phyloP scores from a whole-genome alignment of 2,329 filamentous ascomycete species.

The Xylaria multiplex region DNA sequence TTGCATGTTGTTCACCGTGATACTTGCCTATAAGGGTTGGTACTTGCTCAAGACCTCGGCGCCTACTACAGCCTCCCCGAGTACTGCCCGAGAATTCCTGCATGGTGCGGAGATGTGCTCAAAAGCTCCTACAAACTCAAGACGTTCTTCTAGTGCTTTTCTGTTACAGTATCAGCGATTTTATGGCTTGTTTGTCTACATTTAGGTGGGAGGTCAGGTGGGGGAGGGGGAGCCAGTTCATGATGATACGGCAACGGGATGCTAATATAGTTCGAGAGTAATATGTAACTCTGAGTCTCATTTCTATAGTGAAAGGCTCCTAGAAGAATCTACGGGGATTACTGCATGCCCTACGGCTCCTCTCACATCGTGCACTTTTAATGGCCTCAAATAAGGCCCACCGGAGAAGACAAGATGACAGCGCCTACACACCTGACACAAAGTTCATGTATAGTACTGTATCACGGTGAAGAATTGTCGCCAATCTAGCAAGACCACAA shows the following conservation, averaged over 20 bases:
- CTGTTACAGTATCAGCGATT: neutral
- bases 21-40: slow-evolving; percentile 30
- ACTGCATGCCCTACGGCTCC: slow-evolving; percentile 18
- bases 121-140: slow-evolving; percentile 17
- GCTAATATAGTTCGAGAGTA: neutral
- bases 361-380: slow-evolving; percentile 1
- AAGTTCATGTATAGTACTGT: slow-evolving; percentile 1
- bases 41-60: slow-evolving; percentile 11
- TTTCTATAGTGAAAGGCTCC: neutral
- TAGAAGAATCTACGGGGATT: neutral
- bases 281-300: neutral
- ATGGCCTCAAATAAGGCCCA: slow-evolving; percentile 16
- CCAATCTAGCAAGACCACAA: slow-evolving; percentile 18
- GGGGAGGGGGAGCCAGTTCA: neutral
- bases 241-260: neutral
- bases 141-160: slow-evolving; percentile 2
- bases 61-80: slow-evolving; percentile 20
- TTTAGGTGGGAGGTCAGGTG: neutral
- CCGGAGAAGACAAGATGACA: slow-evolving; percentile 3
- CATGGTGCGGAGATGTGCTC: slow-evolving; percentile 20
- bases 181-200: neutral
- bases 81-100: slow-evolving; percentile 13
- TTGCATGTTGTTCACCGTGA: slow-evolving; percentile 21
- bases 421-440: slow-evolving; percentile 20
- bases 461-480: slow-evolving; percentile 19